Evolutionary conservation across 805 yeast species (phyloP), one percentile per base, ranked within the genome.

Genomic region (Alloascoidea africana): DNA sequence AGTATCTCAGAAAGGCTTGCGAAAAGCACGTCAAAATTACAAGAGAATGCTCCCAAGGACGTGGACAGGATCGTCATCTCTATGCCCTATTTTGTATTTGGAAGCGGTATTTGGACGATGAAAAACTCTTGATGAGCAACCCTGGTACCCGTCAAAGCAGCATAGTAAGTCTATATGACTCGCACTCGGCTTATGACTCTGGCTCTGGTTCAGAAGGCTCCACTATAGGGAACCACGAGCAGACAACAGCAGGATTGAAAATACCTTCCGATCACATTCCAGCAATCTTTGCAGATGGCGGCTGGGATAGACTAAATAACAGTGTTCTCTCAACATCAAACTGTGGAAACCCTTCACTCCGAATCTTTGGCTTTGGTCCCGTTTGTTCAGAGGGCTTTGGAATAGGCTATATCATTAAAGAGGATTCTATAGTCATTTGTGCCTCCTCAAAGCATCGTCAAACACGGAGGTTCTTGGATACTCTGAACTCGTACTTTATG

Each of bases 11-110:
- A 40, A 65, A 63, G 18, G 94, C 96, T 0, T 86, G 96, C 53
- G 46, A 57, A 15, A 64, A 68, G 42, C 96, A 86, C 53, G 61
- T 79, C 1, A 60, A 60, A 18, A 76, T 75, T 37, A 82, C 95
- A 2, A 73, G 63, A 48, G 65, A 70, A 40, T 73, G 89, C 45
- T 66, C 91, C 1, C 58, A 59, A 42, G 96, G 96, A 11, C 63
- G 75, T 36, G 96, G 96, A n/a, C 93, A 83, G 48, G 96, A 86
- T 54, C 73, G 96, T 49, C 95, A 86, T 54, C 60, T 86, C 39
- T 86, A 78, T 56, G 96, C 94, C 0, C 61, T 86, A 34, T 83
- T 80, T 51, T 82, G 91, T 49, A 77, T 83, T 45, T 86, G 95
- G 94, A 80, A 81, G 51, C n/a, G n/a, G n/a, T n/a, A n/a, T n/a